A percentile compares a stretch with the other conserved stretches of the same genome.
Evolutionary conservation across 2,329 filamentous ascomycete genomes (phyloP).

Genomic region (Cercospora canescens): DNA sequence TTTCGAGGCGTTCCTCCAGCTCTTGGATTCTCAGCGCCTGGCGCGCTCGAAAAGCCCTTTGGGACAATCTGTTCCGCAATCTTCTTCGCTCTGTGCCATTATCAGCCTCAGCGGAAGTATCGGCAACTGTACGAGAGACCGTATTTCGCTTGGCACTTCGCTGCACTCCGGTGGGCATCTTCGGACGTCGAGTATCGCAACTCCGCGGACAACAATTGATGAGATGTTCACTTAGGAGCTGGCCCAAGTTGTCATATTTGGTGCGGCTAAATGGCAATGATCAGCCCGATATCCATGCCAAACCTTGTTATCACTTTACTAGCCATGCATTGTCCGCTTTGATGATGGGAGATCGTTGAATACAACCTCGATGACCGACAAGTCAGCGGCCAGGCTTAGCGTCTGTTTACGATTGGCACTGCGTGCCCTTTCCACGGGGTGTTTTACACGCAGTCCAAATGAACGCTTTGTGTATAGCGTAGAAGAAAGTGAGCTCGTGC

Average conservation of each 20-base stretch:
- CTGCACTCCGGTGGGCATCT: not conserved
- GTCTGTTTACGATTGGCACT: too few relatives aligned
- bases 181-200: not conserved
- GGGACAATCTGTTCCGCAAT: conserved; percentile 1
- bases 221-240: not conserved
- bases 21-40: conserved; percentile 2
- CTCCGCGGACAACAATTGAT: too few relatives aligned
- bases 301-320: not conserved
- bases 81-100: not conserved
- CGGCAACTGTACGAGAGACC: not conserved
- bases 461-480: too few relatives aligned
- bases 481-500: too few relatives aligned
- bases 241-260: not conserved
- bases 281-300: not conserved
- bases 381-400: too few relatives aligned
- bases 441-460: too few relatives aligned
- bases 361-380: too few relatives aligned
- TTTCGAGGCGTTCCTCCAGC: not conserved
- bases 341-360: too few relatives aligned
- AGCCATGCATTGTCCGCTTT: too few relatives aligned
- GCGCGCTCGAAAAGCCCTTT: not conserved
- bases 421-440: too few relatives aligned
- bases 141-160: not conserved
- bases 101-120: not conserved
- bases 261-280: not conserved